Base-by-base conservation (phyloP, 2,329 filamentous ascomycete species). In the Epichloe gansuensis region DNA sequence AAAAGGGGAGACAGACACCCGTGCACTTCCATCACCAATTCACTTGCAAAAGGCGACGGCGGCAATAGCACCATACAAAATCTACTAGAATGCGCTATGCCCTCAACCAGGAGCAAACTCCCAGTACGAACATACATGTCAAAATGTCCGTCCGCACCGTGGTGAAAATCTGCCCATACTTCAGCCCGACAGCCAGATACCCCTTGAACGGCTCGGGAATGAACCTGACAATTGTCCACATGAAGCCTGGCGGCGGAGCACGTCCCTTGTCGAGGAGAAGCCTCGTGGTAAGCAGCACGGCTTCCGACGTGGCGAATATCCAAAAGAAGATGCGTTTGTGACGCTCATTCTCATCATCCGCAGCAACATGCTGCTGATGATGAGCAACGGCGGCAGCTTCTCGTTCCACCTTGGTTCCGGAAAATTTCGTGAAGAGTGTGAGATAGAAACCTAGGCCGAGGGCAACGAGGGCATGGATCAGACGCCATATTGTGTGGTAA, bases 281-380 rank as follows among this genome's bases (percentile, higher is more conserved):
- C 25, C 86, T 75, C 34, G 79, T 82, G 1, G 81, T 85, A 57
- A 91, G 80, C 57, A 91, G 72, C 51, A 88, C 65, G 11, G 88
- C 75, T 70, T 93, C 86, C 35, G 81, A 83, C 0, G 86, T 88
- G 5, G 86, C 83, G 64, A 91, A 93, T n/a, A 86, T 76, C 72
- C 83, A 88, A 67, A 91, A 90, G 68, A 90, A 84, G 23, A 69
- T 50, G 46, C 56, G 61, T 57, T 63, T 67, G 44, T 62, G 65
- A 48, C 59, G 64, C 54, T 68, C 65, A 23, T 63, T 55, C 42
- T 65, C 64, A 12, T 62, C 57, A 46, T 62, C 64, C 13, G 56
- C 52, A 8, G 54, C 58, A 12, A 63, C 59, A 39, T 58, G 56
- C 41, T 59, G 58, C 8, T 57, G 59, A 43, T 61, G 60, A 13